Conservation (phyloP, 2,329 filamentous ascomycete genomes). For the Sporothrix pseudoabietina region DNA sequence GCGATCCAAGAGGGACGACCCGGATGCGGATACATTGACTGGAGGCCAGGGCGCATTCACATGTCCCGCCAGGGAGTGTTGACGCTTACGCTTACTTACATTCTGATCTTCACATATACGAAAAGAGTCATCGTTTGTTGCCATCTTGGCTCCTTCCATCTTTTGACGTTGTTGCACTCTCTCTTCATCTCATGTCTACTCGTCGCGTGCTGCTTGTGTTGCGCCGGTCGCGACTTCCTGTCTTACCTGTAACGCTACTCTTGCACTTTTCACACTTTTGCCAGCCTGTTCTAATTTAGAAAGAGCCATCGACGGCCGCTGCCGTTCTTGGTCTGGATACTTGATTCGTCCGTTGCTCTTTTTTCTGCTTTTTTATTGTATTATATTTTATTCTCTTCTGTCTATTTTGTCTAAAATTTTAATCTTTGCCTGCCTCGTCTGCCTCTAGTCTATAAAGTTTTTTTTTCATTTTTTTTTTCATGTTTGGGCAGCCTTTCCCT, state of each 20-base stretch:
- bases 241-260: not conserved
- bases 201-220: not conserved
- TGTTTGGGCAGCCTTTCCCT: not conserved
- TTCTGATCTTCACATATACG: not conserved
- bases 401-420: not conserved
- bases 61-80: not conserved
- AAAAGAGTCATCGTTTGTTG: not conserved
- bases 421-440: not conserved
- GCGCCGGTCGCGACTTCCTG: not conserved
- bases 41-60: not conserved
- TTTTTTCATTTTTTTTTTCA: constrained; percentile 18
- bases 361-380: not conserved
- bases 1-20: constrained; percentile 22
- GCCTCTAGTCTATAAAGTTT: constrained; percentile 1
- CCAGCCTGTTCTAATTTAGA: constrained; percentile 21
- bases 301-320: constrained; percentile 23
- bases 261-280: not conserved
- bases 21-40: constrained; percentile 22
- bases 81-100: not conserved
- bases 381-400: not conserved
- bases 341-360: not conserved
- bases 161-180: not conserved
- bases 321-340: constrained; percentile 19
- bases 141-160: not conserved
- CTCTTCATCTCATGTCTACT: not conserved